A percentile compares a stretch with the other conserved stretches of the same genome.
These are phyloP conservation scores for Vitis hybrid DNA, from an alignment of 177 flowering plant genomes.

Conservation along the genomic window DNA sequence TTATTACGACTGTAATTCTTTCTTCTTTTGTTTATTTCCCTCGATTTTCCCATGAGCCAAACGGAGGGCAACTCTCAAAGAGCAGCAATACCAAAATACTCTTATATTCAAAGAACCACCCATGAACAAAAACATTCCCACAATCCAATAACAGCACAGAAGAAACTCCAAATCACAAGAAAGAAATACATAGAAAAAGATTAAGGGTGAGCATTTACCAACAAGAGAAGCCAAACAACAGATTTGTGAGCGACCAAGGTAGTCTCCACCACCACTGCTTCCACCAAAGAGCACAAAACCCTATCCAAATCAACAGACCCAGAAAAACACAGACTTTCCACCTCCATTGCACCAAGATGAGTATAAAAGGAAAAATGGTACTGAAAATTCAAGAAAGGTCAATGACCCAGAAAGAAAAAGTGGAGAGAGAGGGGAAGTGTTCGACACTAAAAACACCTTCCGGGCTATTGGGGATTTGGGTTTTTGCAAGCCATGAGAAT, in stretches of 20 bases:
- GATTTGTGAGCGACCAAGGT: slow-evolving; percentile 8
- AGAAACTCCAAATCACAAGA: not conserved
- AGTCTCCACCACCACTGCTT: slow-evolving; percentile 5
- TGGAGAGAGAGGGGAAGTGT: no score
- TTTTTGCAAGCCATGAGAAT: no score
- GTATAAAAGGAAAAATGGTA: no score
- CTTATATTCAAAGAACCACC: not conserved
- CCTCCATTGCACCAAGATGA: slow-evolving; percentile 10
- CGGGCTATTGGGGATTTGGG: no score
- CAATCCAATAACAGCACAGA: not conserved
- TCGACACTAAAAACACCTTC: no score
- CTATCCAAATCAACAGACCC: not conserved
- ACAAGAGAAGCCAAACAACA: slow-evolving; percentile 8
- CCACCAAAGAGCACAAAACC: not conserved
- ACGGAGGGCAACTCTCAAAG: not conserved
- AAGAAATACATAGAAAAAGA: not conserved
- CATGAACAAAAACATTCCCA: not conserved
- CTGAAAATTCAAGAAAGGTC: no score
- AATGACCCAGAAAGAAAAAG: no score
- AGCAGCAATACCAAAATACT: not conserved
- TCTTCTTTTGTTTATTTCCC: no score
- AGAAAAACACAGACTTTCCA: not conserved
- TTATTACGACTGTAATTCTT: no score
- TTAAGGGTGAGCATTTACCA: not conserved
- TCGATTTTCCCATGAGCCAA: no score